phyloP scores from a whole-genome alignment of 768 basidiomycete genomes.

The Leccinum aurantiacum region DNA sequence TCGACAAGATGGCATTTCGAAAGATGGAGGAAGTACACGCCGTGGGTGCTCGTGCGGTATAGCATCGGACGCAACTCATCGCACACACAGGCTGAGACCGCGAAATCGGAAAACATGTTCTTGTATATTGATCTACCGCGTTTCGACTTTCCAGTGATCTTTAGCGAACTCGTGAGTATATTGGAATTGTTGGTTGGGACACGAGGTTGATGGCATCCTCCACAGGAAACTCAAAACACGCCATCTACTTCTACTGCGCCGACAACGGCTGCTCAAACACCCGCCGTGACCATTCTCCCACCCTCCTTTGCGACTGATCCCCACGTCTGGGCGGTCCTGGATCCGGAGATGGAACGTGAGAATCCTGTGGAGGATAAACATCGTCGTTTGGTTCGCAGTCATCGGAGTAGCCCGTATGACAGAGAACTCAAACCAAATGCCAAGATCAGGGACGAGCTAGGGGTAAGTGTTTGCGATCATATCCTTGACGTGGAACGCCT shows the following conservation, averaged over 20 bases:
- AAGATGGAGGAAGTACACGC: constrained; percentile 95
- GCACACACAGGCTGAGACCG: constrained; percentile 72
- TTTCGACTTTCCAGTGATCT: constrained; percentile 97
- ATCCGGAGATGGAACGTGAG: constrained; percentile 88
- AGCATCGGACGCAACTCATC: neutral
- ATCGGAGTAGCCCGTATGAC: constrained; percentile 92
- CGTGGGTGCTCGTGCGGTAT: constrained; percentile 42
- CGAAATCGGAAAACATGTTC: constrained; percentile 91
- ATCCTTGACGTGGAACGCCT: neutral
- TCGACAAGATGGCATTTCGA: constrained; percentile 89
- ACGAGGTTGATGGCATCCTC: neutral
- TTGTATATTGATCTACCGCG: constrained; percentile 94
- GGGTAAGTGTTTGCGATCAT: constrained; percentile 47
- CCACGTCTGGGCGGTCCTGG: constrained; percentile 83
- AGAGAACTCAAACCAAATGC: constrained; percentile 96
- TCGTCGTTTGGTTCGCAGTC: constrained; percentile 88
- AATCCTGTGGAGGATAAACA: constrained; percentile 99
- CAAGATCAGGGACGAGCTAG: constrained; percentile 89
- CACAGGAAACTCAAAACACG: constrained; percentile 41
- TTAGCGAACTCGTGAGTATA: constrained; percentile 76
- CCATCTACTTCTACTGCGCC: constrained; percentile 44
- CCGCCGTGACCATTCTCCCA: constrained; percentile 40
- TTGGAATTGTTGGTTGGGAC: neutral
- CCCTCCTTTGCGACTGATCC: constrained; percentile 60
- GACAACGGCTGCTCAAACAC: constrained; percentile 42